phyloP scores from a whole-genome alignment of 2,329 filamentous ascomycete genomes.

The Fusarium floridanum region DNA sequence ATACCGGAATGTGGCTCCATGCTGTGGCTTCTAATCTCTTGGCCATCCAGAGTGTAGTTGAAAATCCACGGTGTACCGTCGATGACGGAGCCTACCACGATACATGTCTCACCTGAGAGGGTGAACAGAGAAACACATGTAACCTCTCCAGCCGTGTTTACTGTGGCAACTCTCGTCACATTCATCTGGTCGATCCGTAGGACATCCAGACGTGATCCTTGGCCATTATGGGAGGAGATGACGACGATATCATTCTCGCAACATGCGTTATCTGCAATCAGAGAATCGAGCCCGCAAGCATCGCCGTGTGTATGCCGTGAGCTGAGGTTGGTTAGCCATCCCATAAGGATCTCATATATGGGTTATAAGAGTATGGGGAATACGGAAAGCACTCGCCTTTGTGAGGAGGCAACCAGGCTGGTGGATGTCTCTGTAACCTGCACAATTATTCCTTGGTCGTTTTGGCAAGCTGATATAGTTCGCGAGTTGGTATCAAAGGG shows the following conservation, averaged over 20 bases:
- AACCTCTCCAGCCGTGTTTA: constrained; percentile 60
- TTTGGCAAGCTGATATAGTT: constrained; percentile 62
- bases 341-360: background rate
- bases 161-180: constrained; percentile 47
- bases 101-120: constrained; percentile 42
- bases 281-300: constrained; percentile 45
- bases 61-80: constrained; percentile 52
- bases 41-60: constrained; percentile 47
- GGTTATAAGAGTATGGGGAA: background rate
- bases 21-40: constrained; percentile 28
- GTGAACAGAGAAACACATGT: constrained; percentile 60
- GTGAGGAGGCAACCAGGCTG: constrained; percentile 53
- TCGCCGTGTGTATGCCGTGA: constrained; percentile 51
- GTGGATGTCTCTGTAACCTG: constrained; percentile 67
- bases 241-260: constrained; percentile 55
- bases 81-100: constrained; percentile 53
- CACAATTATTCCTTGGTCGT: constrained; percentile 55
- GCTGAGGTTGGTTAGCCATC: constrained; percentile 38
- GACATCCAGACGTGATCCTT: constrained; percentile 55
- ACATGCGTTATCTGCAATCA: constrained; percentile 58
- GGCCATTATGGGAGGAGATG: constrained; percentile 56
- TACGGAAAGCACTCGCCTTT: constrained; percentile 44
- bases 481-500: constrained; percentile 65
- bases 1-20: constrained; percentile 34
- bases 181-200: constrained; percentile 53